A percentile compares a stretch with the other conserved stretches of the same genome.
These are phyloP conservation scores for Penicillium hordei DNA, from an alignment of 2,329 filamentous ascomycete species.

Conservation along the genomic window DNA sequence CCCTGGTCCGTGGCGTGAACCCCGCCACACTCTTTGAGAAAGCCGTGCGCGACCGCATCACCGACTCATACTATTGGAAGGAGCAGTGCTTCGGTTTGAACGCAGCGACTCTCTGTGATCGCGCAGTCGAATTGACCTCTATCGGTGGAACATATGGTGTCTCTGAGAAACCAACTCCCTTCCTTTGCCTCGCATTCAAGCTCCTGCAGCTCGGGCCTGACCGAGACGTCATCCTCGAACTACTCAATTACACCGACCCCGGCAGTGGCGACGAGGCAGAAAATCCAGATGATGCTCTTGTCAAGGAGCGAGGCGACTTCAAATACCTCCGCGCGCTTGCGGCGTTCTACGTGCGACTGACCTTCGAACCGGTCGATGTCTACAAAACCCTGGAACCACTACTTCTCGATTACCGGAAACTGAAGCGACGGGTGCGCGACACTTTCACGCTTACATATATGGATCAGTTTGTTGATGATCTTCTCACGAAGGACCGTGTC, in stretches of 20 bases:
- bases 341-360: conserved; percentile 89
- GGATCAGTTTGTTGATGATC: conserved; percentile 91
- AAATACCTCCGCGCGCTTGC: conserved; percentile 86
- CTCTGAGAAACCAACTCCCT: conserved; percentile 81
- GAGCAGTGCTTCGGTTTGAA: conserved; percentile 98
- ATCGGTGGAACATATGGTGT: conserved; percentile 86
- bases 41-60: conserved; percentile 90
- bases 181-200: conserved; percentile 93
- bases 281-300: conserved; percentile 29
- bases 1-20: conserved; percentile 84
- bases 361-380: conserved; percentile 77
- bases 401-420: conserved; percentile 77
- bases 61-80: conserved; percentile 96
- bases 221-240: conserved; percentile 75
- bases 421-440: conserved; percentile 72
- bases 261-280: conserved; percentile 50
- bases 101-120: conserved; percentile 75
- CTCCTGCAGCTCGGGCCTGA: conserved; percentile 82
- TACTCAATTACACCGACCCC: conserved; percentile 74
- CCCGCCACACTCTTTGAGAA: conserved; percentile 96
- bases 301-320: conserved; percentile 49
- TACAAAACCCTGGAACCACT: conserved; percentile 79
- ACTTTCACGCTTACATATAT: conserved; percentile 76
- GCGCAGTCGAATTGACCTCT: conserved; percentile 79
- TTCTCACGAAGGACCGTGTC: conserved; percentile 83